Base-by-base conservation (phyloP, 129 eudicot genomes). In the sunflower (Helianthus annuus) region DNA sequence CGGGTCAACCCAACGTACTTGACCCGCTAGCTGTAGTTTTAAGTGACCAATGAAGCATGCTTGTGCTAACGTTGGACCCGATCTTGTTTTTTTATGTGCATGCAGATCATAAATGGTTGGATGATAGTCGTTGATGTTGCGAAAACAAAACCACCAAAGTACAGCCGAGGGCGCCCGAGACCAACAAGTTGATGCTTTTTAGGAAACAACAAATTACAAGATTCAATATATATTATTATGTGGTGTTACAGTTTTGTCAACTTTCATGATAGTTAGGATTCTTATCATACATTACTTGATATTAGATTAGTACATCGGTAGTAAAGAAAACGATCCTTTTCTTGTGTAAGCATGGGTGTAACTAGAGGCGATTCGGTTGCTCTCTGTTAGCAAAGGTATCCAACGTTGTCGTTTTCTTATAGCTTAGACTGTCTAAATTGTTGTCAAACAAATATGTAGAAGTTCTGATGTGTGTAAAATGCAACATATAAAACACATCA, bases 121-220 rank as follows among this genome's bases (percentile, higher is more conserved):
- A 85, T 90, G 99, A 94, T 94, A 48, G 89, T 87, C 3, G 99
- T 94, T 40, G 99, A 94, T 75, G 96, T 88, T 79, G 99, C 99
- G 48, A 88, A 78, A 84, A 84, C 72, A 54, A 90, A 74, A 59
- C 96, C 95, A 12, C 92, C 91, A 40, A 87, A 80, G 70, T 84
- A 73, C 85, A 82, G 73, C 73, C 84, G 83, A 66, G 89, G 88
- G 58, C 87, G 82, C 36, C 85, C 88, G 3, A 74, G 87, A 83
- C 64, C 79, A 48, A 13, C 77, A 24, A 48, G 53, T 13, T 79
- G 73, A 76, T 11, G 36, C 22, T 4, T 56, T 14, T 66, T 27
- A 36, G 54, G 42, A 9, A 16, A 40, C 14, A 16, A 40, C 59
- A 62, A 27, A 66, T 39, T 24, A 38, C 17, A n/a, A 46, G 22